A percentile compares a stretch with the other conserved stretches of the same genome.
Conservation (phyloP, 768 basidiomycete genomes). For the Naganishia kalamii region DNA sequence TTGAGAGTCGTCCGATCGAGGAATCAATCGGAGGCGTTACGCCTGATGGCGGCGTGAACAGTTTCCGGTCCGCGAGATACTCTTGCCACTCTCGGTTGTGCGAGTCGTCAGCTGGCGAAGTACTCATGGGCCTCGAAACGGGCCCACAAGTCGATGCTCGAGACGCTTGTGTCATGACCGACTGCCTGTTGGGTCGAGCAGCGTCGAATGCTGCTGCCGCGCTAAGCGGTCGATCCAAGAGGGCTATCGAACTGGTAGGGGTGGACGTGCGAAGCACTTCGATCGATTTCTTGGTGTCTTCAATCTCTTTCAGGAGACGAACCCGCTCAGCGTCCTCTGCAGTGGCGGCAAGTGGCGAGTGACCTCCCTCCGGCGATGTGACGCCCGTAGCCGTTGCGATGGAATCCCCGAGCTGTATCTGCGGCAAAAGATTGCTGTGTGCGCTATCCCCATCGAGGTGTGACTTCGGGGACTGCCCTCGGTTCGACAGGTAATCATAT, state of each 20-base stretch:
- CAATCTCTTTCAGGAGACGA: constrained; percentile 44
- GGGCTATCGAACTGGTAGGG: neutral
- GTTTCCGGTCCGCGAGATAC: constrained; percentile 75
- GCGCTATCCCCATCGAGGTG: constrained; percentile 2
- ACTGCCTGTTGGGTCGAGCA: constrained; percentile 4
- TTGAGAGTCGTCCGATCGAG: constrained; percentile 18
- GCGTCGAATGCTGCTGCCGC: neutral
- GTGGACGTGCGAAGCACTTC: constrained; percentile 28
- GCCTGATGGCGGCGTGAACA: constrained; percentile 75
- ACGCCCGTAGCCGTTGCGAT: constrained; percentile 9
- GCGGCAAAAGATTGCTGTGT: constrained; percentile 5
- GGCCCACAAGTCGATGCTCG: neutral
- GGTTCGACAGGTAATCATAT: neutral
- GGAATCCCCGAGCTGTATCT: constrained; percentile 16
- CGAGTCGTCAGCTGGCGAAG: constrained; percentile 25
- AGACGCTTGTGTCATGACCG: constrained; percentile 1
- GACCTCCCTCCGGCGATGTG: neutral
- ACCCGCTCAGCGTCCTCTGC: constrained; percentile 33
- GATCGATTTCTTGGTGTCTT: constrained; percentile 35
- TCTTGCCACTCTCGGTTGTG: constrained; percentile 58
- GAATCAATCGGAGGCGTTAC: constrained; percentile 65
- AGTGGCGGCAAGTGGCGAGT: neutral
- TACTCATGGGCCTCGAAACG: neutral
- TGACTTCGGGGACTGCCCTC: neutral
- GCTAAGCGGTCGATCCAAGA: constrained; percentile 10